A percentile compares a stretch with the other conserved stretches of the same genome.
phyloP scores from a whole-genome alignment of 768 basidiomycete genomes.

The Kwoniella heveanensis region DNA sequence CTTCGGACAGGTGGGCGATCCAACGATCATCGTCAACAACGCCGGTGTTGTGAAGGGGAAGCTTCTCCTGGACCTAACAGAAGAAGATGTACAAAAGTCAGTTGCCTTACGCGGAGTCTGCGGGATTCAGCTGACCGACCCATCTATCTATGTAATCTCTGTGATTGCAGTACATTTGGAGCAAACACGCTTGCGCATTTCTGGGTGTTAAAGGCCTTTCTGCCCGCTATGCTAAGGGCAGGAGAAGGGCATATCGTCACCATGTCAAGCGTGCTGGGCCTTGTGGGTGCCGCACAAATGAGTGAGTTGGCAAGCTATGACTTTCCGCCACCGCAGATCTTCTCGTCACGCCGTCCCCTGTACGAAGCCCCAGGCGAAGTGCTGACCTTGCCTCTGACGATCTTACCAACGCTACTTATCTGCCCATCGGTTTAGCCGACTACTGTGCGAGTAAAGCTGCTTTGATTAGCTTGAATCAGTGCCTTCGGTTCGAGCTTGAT shows the following conservation, averaged over 20 bases:
- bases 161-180: slow-evolving; percentile 71
- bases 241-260: slow-evolving; percentile 87
- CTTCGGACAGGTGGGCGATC: slow-evolving; percentile 70
- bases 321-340: no score
- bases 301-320: slow-evolving; percentile 60
- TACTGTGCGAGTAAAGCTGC: slow-evolving; percentile 94
- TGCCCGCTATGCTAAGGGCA: slow-evolving; percentile 78
- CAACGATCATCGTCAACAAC: slow-evolving; percentile 90
- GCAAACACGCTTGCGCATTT: slow-evolving; percentile 88
- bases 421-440: slow-evolving; percentile 65
- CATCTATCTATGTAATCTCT: no score
- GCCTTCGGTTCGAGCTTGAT: slow-evolving; percentile 84
- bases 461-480: slow-evolving; percentile 75
- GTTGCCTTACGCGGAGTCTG: slow-evolving; percentile 33
- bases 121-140: no score
- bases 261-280: slow-evolving; percentile 72
- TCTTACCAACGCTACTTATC: not conserved
- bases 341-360: no score
- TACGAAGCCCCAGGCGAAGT: no score
- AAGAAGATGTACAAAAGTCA: slow-evolving; percentile 79
- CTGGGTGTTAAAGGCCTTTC: slow-evolving; percentile 88
- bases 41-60: slow-evolving; percentile 94
- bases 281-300: slow-evolving; percentile 73
- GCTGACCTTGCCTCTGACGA: no score
- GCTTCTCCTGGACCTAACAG: slow-evolving; percentile 72